Percentiles rank a stretch among this genome's conserved stretches.
Conservation (phyloP, 768 basidiomycete genomes). For the Gymnopilus dilepis region DNA sequence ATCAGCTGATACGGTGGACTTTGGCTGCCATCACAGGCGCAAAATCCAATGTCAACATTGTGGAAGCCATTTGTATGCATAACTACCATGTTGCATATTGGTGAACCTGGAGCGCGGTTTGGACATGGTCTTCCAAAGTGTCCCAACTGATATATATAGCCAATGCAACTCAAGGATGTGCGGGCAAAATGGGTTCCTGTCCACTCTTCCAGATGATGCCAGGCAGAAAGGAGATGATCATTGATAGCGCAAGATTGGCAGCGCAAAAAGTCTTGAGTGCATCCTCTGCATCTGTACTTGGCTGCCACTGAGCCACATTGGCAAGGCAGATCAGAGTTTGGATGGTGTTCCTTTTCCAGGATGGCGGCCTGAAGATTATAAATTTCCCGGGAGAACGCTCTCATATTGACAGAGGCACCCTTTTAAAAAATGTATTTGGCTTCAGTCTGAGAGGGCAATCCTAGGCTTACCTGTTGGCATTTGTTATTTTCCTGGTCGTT, state of each 20-base stretch:
- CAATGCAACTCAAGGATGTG: constrained; percentile 9
- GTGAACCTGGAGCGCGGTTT: not conserved
- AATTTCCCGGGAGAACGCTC: not conserved
- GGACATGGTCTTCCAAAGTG: constrained; percentile 23
- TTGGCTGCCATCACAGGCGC: not conserved
- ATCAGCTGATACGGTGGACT: constrained; percentile 7
- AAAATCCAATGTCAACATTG: constrained; percentile 14
- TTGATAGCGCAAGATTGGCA: constrained; percentile 18
- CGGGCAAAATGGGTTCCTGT: constrained; percentile 15
- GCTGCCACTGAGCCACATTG: not conserved
- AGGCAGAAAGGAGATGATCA: constrained; percentile 16
- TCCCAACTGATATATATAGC: constrained; percentile 17
- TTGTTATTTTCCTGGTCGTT: too few species aligned
- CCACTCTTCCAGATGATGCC: constrained; percentile 27
- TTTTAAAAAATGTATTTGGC: too few species aligned
- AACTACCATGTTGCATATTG: constrained; percentile 5
- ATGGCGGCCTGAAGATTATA: not conserved
- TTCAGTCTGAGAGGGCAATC: too few species aligned
- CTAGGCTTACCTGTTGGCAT: too few species aligned
- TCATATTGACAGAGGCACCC: too few species aligned
- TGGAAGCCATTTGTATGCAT: constrained; percentile 28
- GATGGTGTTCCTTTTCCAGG: not conserved
- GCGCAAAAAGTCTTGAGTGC: not conserved
- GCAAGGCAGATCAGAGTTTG: not conserved
- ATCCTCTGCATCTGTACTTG: not conserved